These are phyloP conservation scores for Fusarium subtropicale DNA, from an alignment of 2,329 filamentous ascomycete genomes.

Conservation along the genomic window DNA sequence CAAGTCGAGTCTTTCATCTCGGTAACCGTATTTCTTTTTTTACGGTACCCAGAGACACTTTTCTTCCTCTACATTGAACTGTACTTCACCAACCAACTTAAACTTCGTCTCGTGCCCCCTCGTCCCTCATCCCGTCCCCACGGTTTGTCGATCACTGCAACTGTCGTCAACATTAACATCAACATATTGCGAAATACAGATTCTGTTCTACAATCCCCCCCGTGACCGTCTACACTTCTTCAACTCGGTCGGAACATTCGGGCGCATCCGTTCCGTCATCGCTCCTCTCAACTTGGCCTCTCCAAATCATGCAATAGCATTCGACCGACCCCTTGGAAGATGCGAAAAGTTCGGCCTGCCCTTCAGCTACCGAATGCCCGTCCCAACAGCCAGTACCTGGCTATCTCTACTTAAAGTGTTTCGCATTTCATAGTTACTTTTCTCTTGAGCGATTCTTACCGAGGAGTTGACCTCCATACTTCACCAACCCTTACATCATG, in stretches of 20 bases:
- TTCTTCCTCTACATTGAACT: neutral
- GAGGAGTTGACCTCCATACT: slow-evolving; percentile 6
- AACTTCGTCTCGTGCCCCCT: slow-evolving; percentile 21
- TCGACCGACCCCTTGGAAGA: slow-evolving; percentile 40
- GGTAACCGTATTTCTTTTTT: slow-evolving; percentile 7
- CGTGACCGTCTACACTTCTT: slow-evolving; percentile 3
- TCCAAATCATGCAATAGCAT: slow-evolving; percentile 46
- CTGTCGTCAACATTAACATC: slow-evolving; percentile 5
- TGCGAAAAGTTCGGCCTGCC: slow-evolving; percentile 44
- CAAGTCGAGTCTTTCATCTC: slow-evolving; percentile 10
- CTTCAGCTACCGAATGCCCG: slow-evolving; percentile 40
- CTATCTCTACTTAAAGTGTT: slow-evolving; percentile 37
- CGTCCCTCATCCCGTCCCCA: slow-evolving; percentile 29
- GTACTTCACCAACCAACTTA: slow-evolving; percentile 24
- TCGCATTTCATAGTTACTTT: slow-evolving; percentile 14
- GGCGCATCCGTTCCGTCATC: slow-evolving; percentile 6
- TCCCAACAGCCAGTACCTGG: slow-evolving; percentile 26
- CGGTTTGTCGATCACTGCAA: slow-evolving; percentile 35
- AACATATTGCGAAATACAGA: slow-evolving; percentile 7
- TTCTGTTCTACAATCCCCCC: neutral
- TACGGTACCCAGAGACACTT: slow-evolving; percentile 1
- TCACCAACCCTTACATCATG: slow-evolving; percentile 45
- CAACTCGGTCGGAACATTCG: neutral
- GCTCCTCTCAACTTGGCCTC: slow-evolving; percentile 1
- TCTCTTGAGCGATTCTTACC: neutral